Conservation (phyloP, 768 basidiomycete species). For the Trametes meyenii region DNA sequence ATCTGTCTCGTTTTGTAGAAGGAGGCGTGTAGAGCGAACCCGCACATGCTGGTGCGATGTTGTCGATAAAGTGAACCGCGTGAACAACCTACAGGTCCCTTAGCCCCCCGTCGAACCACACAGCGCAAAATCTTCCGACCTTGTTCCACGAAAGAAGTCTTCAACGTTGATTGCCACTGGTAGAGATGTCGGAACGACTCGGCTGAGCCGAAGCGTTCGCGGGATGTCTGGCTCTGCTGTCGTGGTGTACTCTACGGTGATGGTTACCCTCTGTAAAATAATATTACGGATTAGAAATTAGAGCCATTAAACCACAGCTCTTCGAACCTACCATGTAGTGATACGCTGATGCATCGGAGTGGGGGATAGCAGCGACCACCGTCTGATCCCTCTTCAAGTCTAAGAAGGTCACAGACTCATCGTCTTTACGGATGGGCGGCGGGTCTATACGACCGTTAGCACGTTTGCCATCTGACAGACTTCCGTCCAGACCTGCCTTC, state of each 20-base stretch:
- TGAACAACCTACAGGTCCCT: slow-evolving; percentile 65
- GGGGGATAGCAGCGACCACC: slow-evolving; percentile 59
- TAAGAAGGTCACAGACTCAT: slow-evolving; percentile 47
- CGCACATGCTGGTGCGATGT: slow-evolving; percentile 81
- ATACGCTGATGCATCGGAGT: slow-evolving; percentile 65
- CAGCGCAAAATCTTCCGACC: slow-evolving; percentile 46
- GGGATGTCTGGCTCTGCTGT: slow-evolving; percentile 50
- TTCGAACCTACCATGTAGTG: slow-evolving; percentile 55
- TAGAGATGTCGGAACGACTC: slow-evolving; percentile 65
- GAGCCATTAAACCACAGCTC: background rate
- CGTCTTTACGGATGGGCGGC: slow-evolving; percentile 39
- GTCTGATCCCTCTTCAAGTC: slow-evolving; percentile 51
- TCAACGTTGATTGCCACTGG: slow-evolving; percentile 94
- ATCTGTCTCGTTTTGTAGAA: slow-evolving; percentile 47
- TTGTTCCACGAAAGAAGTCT: slow-evolving; percentile 89
- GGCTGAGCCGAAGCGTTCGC: slow-evolving; percentile 57
- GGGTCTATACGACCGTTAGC: slow-evolving; percentile 12
- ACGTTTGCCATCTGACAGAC: background rate
- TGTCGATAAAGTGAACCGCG: slow-evolving; percentile 87
- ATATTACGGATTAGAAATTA: too few relatives aligned
- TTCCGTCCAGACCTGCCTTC: slow-evolving; percentile 32
- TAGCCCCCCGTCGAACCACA: background rate
- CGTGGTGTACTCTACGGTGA: slow-evolving; percentile 72
- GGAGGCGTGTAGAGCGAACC: slow-evolving; percentile 61
- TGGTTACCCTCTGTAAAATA: slow-evolving; percentile 69